These are phyloP conservation scores for Phytophthora pisi DNA, from an alignment of 352 stramenopile genomes.

Conservation along the genomic window DNA sequence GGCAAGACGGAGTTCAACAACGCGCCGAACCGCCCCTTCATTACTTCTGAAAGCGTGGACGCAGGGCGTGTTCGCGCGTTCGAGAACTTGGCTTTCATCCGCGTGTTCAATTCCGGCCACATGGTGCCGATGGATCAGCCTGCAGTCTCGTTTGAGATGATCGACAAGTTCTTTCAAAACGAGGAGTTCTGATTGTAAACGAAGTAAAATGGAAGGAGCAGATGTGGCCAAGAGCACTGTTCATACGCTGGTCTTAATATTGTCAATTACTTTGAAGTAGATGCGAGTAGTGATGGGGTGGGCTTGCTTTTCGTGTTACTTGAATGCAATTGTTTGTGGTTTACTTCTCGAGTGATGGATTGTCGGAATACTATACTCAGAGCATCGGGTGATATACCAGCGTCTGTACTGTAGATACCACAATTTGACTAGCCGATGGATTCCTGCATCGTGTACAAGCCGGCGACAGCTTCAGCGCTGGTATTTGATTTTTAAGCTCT, in stretches of 20 bases:
- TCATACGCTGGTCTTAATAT: background rate
- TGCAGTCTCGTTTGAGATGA: constrained; percentile 89
- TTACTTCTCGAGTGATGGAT: no score
- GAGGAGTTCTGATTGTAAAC: constrained; percentile 39
- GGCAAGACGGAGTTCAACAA: constrained; percentile 88
- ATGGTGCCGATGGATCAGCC: constrained; percentile 96
- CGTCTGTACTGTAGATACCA: no score
- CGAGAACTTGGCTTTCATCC: constrained; percentile 91
- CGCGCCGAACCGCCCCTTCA: constrained; percentile 40
- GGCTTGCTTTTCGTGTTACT: no score
- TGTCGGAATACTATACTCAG: no score
- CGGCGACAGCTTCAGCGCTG: no score
- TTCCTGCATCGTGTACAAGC: no score
- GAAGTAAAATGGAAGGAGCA: background rate
- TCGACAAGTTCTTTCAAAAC: constrained; percentile 90
- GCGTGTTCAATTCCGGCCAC: constrained; percentile 94
- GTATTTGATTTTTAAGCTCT: no score
- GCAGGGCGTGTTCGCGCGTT: constrained; percentile 57
- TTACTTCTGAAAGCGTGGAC: constrained; percentile 27
- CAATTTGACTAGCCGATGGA: no score
- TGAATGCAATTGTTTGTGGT: no score
- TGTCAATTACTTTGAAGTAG: no score
- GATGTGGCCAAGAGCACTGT: background rate
- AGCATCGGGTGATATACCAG: no score
- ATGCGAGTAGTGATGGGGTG: no score